These are phyloP conservation scores for Spathaspora arborariae DNA, from an alignment of 805 yeast genomes.

Conservation along the genomic window DNA sequence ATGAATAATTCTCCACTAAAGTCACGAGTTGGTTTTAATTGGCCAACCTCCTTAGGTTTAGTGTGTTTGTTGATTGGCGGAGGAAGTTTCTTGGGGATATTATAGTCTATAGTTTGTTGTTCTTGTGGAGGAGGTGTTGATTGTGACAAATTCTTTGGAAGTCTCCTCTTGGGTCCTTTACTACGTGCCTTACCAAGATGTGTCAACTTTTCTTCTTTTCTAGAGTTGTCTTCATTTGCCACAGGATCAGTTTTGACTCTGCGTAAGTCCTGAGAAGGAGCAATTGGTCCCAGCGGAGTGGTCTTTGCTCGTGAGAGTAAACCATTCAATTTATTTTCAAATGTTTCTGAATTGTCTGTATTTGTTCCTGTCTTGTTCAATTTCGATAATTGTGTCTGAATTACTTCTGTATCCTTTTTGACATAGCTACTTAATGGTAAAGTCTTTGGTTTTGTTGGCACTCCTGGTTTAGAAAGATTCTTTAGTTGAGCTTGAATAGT, in stretches of 20 bases:
- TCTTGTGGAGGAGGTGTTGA: not conserved
- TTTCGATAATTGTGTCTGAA: too few species aligned
- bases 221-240: slow-evolving; percentile 11
- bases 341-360: slow-evolving; percentile 6
- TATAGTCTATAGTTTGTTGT: not conserved
- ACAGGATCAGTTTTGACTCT: slow-evolving; percentile 14
- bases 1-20: slow-evolving; percentile 32
- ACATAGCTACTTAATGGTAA: slow-evolving; percentile 17
- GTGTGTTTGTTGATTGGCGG: slow-evolving; percentile 20
- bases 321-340: slow-evolving; percentile 7
- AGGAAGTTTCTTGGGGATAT: slow-evolving; percentile 11
- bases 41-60: slow-evolving; percentile 19
- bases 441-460: slow-evolving; percentile 18
- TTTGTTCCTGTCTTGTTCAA: too few species aligned
- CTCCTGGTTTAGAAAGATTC: slow-evolving; percentile 14
- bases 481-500: slow-evolving; percentile 21
- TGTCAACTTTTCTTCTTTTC: slow-evolving; percentile 21
- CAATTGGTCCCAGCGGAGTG: slow-evolving; percentile 4
- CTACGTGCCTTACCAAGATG: slow-evolving; percentile 47
- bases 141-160: slow-evolving; percentile 28
- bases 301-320: slow-evolving; percentile 17
- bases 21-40: slow-evolving; percentile 21
- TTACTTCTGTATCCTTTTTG: slow-evolving; percentile 19
- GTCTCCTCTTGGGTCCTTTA: slow-evolving; percentile 49
- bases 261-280: slow-evolving; percentile 4